Evolutionary conservation across 176 grass and related monocot genomes (phyloP).

Genomic region (Musa schizocarpa): DNA sequence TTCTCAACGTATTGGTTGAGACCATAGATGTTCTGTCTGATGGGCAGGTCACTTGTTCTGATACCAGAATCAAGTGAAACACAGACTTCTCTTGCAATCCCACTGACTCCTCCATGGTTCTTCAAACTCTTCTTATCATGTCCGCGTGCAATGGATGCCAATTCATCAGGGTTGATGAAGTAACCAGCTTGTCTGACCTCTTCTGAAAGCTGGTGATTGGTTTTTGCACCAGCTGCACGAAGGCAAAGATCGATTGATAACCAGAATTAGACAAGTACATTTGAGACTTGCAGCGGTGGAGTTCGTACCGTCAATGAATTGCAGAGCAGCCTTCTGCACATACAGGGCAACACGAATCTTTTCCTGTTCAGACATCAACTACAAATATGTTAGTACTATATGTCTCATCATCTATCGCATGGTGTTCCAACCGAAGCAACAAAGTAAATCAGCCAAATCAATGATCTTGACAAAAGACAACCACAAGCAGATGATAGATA

Average conservation of each 20-base stretch:
- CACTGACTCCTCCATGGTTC: constrained; percentile 49
- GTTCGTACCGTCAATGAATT: constrained; percentile 75
- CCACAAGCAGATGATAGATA: background rate
- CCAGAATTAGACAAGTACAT: constrained; percentile 3
- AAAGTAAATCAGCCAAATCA: background rate
- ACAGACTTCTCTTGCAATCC: constrained; percentile 52
- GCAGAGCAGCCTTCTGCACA: constrained; percentile 79
- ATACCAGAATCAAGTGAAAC: constrained; percentile 53
- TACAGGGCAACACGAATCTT: constrained; percentile 81
- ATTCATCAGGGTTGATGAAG: constrained; percentile 63
- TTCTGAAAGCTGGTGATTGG: constrained; percentile 54
- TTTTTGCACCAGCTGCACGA: constrained; percentile 39
- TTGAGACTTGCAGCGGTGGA: background rate
- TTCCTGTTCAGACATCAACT: constrained; percentile 37
- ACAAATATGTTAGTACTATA: background rate
- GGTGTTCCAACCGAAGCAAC: background rate
- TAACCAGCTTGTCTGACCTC: constrained; percentile 56
- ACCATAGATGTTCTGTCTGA: constrained; percentile 61
- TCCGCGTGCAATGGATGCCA: constrained; percentile 57
- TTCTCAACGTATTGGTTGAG: constrained; percentile 70
- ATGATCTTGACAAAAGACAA: background rate
- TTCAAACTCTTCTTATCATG: constrained; percentile 53
- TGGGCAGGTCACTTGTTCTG: constrained; percentile 37
- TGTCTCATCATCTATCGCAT: background rate
- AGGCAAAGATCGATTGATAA: background rate